Conservation (phyloP, 176 grass and related monocot genomes). For the Aegilops speltoides region DNA sequence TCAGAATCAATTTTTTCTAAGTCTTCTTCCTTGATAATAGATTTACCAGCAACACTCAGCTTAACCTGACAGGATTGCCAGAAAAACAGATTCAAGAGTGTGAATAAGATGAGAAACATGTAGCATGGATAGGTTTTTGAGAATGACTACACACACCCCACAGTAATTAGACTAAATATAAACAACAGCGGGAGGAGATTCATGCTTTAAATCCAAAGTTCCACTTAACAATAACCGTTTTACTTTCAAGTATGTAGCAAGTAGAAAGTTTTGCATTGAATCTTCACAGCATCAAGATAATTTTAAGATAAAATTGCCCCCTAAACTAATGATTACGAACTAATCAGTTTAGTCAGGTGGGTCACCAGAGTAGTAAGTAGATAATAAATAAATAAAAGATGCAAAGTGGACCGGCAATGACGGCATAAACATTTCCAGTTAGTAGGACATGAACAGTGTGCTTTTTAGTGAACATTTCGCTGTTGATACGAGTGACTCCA, state of each 20-base stretch:
- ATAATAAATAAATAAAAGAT: background rate
- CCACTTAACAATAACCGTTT: background rate
- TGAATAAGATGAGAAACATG: slow-evolving; percentile 1
- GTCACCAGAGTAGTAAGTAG: background rate
- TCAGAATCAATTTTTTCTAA: slow-evolving; percentile 57
- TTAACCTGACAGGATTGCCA: slow-evolving; percentile 62
- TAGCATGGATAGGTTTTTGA: background rate
- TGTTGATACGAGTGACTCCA: background rate
- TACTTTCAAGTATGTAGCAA: background rate
- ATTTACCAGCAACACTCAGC: slow-evolving; percentile 79
- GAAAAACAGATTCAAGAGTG: slow-evolving; percentile 9
- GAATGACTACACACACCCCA: background rate
- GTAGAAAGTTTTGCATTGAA: background rate
- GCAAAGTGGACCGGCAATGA: background rate
- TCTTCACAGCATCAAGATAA: background rate
- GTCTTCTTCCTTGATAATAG: slow-evolving; percentile 89
- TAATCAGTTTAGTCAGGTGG: background rate
- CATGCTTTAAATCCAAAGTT: background rate
- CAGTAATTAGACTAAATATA: background rate
- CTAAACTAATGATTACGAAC: background rate
- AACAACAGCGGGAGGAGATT: background rate
- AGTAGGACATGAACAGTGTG: background rate
- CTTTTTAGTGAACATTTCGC: background rate
- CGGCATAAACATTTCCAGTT: background rate
- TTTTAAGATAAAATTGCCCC: background rate